Conservation (phyloP, 2,329 filamentous ascomycete genomes). For the Penicillium capsulatum region DNA sequence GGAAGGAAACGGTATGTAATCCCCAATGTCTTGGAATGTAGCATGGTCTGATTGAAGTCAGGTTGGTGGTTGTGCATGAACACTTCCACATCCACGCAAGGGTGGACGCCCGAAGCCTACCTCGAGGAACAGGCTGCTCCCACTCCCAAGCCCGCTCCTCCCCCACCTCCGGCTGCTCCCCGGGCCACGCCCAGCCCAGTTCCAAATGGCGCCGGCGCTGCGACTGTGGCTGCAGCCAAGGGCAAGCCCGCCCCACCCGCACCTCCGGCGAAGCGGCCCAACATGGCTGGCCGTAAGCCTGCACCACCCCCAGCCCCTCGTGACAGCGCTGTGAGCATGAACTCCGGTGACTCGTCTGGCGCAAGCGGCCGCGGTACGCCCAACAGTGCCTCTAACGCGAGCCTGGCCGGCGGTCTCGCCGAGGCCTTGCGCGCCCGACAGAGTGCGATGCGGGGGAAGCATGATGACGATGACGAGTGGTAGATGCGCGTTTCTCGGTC, state of each 20-base stretch:
- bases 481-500: slow-evolving; percentile 35
- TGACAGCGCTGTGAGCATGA: slow-evolving; percentile 56
- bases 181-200: slow-evolving; percentile 61
- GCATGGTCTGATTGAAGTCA: slow-evolving; percentile 38
- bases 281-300: slow-evolving; percentile 64
- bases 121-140: slow-evolving; percentile 67
- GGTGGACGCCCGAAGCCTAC: slow-evolving; percentile 92
- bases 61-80: slow-evolving; percentile 96
- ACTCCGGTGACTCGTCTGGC: slow-evolving; percentile 50
- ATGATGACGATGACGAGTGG: slow-evolving; percentile 69
- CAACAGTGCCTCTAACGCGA: slow-evolving; percentile 53
- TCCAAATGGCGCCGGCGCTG: slow-evolving; percentile 44
- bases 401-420: slow-evolving; percentile 68
- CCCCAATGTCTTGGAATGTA: background rate
- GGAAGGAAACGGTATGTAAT: slow-evolving; percentile 78
- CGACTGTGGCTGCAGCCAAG: slow-evolving; percentile 45
- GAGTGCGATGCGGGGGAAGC: slow-evolving; percentile 67
- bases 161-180: slow-evolving; percentile 44
- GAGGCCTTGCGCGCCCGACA: slow-evolving; percentile 74
- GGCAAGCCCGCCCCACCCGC: slow-evolving; percentile 69
- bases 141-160: slow-evolving; percentile 55
- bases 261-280: slow-evolving; percentile 76
- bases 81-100: slow-evolving; percentile 63
- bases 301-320: slow-evolving; percentile 62
- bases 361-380: slow-evolving; percentile 68